Conservation (phyloP, 2,329 filamentous ascomycete genomes). For the Amauroascus niger region DNA sequence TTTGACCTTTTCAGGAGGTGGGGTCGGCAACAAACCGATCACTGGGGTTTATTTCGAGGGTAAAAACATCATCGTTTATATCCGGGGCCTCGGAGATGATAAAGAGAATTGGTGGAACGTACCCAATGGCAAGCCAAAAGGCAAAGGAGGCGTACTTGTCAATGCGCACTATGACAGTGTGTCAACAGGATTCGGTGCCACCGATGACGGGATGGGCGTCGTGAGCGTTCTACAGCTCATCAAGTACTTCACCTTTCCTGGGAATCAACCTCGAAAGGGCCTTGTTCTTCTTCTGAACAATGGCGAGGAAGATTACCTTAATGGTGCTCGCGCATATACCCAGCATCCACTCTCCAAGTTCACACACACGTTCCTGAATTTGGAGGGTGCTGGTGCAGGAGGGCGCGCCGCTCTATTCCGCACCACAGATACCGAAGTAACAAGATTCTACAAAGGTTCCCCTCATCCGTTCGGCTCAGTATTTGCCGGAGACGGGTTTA, state of each 20-base stretch:
- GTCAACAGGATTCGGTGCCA: constrained; percentile 83
- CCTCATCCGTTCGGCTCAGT: constrained; percentile 75
- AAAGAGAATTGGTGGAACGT: constrained; percentile 63
- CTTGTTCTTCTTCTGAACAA: constrained; percentile 87
- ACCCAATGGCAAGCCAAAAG: constrained; percentile 41
- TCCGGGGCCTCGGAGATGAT: constrained; percentile 69
- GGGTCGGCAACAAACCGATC: constrained; percentile 32
- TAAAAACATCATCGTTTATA: constrained; percentile 84
- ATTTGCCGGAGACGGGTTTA: constrained; percentile 74
- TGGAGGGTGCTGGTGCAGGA: constrained; percentile 89
- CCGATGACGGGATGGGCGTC: constrained; percentile 85
- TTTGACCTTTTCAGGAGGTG: constrained; percentile 54
- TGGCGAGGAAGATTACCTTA: constrained; percentile 84
- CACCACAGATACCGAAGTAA: constrained; percentile 77
- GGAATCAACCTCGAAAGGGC: constrained; percentile 64
- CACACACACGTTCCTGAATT: constrained; percentile 80
- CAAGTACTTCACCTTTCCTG: constrained; percentile 67
- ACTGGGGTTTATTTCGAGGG: constrained; percentile 74
- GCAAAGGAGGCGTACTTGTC: constrained; percentile 70
- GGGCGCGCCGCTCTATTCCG: constrained; percentile 81
- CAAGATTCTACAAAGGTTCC: constrained; percentile 61
- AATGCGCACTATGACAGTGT: constrained; percentile 96
- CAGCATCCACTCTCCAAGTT: constrained; percentile 72
- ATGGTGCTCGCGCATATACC: constrained; percentile 76
- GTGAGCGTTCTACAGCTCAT: constrained; percentile 78